phyloP scores from a whole-genome alignment of 495 filamentous ascomycete genomes.

The Penicillium macrosclerotiorum region DNA sequence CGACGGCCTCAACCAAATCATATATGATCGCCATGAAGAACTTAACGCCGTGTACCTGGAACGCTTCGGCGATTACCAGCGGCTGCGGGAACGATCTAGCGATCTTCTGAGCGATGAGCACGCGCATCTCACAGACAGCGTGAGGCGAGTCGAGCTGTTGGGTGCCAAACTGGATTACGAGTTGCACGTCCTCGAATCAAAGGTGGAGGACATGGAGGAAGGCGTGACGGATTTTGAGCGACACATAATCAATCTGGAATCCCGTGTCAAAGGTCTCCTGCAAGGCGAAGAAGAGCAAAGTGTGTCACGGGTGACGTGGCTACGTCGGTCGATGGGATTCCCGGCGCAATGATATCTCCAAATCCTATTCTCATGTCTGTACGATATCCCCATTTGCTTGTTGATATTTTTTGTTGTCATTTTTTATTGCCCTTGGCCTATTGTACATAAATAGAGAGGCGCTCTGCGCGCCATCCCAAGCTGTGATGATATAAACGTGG shows the following conservation, averaged over 20 bases:
- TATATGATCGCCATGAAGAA: constrained; percentile 59
- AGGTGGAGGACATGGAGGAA: constrained; percentile 85
- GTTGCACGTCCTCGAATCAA: constrained; percentile 72
- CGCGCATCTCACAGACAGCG: constrained; percentile 62
- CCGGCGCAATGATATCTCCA: constrained; percentile 24
- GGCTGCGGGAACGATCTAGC: constrained; percentile 61
- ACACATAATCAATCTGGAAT: constrained; percentile 77
- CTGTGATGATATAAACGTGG: constrained; percentile 23
- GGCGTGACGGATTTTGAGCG: constrained; percentile 76
- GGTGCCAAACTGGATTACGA: constrained; percentile 94
- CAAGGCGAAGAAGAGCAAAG: constrained; percentile 61
- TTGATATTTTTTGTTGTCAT: constrained; percentile 12
- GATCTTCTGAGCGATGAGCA: constrained; percentile 68
- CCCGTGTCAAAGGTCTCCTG: constrained; percentile 66
- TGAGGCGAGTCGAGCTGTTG: constrained; percentile 79
- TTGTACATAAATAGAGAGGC: constrained; percentile 31
- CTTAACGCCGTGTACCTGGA: constrained; percentile 68
- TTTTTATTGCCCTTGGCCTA: constrained; percentile 23
- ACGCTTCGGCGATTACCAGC: constrained; percentile 61
- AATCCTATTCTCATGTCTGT: constrained; percentile 8
- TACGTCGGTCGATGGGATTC: constrained; percentile 38
- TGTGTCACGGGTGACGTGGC: constrained; percentile 54
- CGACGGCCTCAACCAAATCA: constrained; percentile 59
- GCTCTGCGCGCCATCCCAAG: constrained; percentile 13
- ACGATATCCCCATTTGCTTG: constrained; percentile 1